Conservation (phyloP, 2,329 filamentous ascomycete genomes). For the Hypoxylon sp. region DNA sequence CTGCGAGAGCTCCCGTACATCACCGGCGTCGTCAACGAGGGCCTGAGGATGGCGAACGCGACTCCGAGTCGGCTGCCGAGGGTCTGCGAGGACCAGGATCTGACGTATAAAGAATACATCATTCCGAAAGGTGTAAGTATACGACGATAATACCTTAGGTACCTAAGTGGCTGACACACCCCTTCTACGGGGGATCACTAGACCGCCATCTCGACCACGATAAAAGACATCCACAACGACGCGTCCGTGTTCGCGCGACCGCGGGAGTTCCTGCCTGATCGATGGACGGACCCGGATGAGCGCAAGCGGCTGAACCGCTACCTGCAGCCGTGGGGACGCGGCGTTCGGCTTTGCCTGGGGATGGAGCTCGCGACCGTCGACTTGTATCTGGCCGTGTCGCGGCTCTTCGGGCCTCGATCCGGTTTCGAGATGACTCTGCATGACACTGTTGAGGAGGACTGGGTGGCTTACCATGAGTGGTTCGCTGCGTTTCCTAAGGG, state of each 20-base stretch:
- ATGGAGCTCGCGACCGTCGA: conserved; percentile 46
- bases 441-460: conserved; percentile 42
- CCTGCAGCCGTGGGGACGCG: conserved; percentile 45
- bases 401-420: conserved; percentile 40
- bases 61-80: conserved; percentile 44
- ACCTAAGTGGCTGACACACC: not conserved
- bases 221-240: conserved; percentile 44
- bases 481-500: conserved; percentile 44
- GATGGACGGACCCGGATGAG: conserved; percentile 38
- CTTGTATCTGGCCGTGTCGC: conserved; percentile 42
- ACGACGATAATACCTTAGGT: not conserved
- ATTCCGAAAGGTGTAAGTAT: conserved; percentile 42
- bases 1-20: conserved; percentile 44
- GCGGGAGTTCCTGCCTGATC: conserved; percentile 38
- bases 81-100: conserved; percentile 43
- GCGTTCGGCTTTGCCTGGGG: conserved; percentile 42
- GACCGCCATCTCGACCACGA: conserved; percentile 45
- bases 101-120: conserved; percentile 38
- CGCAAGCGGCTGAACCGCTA: conserved; percentile 39
- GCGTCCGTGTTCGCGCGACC: conserved; percentile 36
- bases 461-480: conserved; percentile 44
- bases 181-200: not conserved
- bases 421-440: conserved; percentile 39
- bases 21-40: conserved; percentile 45
- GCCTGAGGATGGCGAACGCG: conserved; percentile 43